Percentiles rank a stretch among this genome's conserved stretches.
Evolutionary conservation across 192 early-diverging fungal species (phyloP).

Genomic region (Backusella mclennaniae): DNA sequence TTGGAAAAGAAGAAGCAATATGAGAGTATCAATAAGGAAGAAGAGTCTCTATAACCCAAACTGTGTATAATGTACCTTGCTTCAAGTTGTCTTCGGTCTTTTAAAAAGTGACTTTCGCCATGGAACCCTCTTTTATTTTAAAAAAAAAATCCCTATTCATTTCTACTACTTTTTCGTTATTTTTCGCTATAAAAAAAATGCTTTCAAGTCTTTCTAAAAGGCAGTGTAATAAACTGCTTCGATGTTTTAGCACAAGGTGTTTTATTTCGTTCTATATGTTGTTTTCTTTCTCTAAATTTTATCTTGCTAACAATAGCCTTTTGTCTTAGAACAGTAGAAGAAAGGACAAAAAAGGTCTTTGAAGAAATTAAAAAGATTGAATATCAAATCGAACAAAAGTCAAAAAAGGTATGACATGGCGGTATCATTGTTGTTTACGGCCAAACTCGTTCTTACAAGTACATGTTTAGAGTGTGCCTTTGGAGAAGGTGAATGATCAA

Average conservation of each 20-base stretch:
- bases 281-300: neutral
- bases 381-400: constrained; percentile 10
- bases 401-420: constrained; percentile 12
- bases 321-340: constrained; percentile 1
- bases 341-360: constrained; percentile 13
- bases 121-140: constrained; percentile 3
- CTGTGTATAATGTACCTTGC: neutral
- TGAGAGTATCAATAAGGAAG: constrained; percentile 14
- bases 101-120: neutral
- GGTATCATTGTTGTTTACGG: neutral
- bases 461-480: neutral
- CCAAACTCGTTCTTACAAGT: neutral
- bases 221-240: neutral
- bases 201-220: neutral
- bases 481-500: constrained; percentile 3
- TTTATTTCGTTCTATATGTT: neutral
- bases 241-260: constrained; percentile 6
- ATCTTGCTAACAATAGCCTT: neutral
- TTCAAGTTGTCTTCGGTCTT: neutral
- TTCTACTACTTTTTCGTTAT: neutral
- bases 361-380: constrained; percentile 27
- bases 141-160: neutral
- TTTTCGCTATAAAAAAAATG: neutral
- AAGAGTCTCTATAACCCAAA: neutral
- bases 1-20: constrained; percentile 20